A percentile compares a stretch with the other conserved stretches of the same genome.
Evolutionary conservation across 179 eudicot genomes (phyloP).

Genomic region (Spinacia oleracea): DNA sequence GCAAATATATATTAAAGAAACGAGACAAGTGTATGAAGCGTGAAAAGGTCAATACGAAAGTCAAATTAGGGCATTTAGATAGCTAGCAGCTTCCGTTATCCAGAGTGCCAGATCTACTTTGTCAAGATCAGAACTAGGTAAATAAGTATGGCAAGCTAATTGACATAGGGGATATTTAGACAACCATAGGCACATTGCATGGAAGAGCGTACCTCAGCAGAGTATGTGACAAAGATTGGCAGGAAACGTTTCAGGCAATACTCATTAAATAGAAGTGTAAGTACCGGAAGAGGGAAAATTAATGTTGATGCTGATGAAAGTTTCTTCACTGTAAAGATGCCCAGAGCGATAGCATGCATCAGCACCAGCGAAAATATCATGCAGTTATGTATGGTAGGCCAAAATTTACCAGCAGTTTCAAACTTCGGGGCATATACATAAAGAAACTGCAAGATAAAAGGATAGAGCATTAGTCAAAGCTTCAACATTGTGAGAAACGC

Average conservation of each 20-base stretch:
- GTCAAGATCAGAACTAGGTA: not conserved
- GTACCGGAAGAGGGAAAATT: constrained; percentile 58
- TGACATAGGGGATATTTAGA: not conserved
- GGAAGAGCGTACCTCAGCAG: constrained; percentile 56
- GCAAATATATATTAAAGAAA: too few relatives aligned
- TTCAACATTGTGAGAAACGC: not conserved
- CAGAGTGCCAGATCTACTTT: not conserved
- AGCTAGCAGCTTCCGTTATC: not conserved
- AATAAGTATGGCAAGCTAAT: not conserved
- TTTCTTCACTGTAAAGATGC: constrained; percentile 70
- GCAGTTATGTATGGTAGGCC: constrained; percentile 71
- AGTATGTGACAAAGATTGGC: constrained; percentile 55
- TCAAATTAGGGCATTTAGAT: not conserved
- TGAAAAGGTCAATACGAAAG: not conserved
- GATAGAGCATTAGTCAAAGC: constrained; percentile 4
- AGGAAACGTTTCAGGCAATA: constrained; percentile 74
- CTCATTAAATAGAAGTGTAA: constrained; percentile 69
- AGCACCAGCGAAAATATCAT: constrained; percentile 66
- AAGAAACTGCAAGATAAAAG: constrained; percentile 52
- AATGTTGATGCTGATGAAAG: constrained; percentile 43
- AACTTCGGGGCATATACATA: constrained; percentile 65
- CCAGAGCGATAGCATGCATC: constrained; percentile 71
- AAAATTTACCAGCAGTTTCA: constrained; percentile 68
- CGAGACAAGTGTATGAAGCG: not conserved
- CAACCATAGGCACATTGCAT: not conserved